phyloP scores from a whole-genome alignment of 2,329 filamentous ascomycete genomes.

The Pezicula carpinea region DNA sequence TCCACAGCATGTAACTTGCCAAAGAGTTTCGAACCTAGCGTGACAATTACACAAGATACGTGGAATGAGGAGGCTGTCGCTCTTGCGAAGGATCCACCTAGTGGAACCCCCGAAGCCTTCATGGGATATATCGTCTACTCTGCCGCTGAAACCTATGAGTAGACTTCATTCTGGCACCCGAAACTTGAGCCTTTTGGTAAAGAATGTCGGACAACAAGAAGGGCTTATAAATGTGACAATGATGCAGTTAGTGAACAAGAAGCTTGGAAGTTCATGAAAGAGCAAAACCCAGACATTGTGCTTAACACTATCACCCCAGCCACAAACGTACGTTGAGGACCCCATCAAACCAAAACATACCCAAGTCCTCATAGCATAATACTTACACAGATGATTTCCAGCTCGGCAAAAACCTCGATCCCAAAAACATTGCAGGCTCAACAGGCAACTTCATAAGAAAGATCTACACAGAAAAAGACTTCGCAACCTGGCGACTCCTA shows the following conservation, averaged over 20 bases:
- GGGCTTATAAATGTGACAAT: too few species aligned
- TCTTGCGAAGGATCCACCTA: not conserved
- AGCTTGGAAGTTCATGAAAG: constrained; percentile 1
- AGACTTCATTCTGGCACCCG: too few species aligned
- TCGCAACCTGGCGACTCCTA: not conserved
- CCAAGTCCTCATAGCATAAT: not conserved
- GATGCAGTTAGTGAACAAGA: not conserved
- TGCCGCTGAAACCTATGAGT: not conserved
- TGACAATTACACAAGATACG: not conserved
- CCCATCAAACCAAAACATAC: not conserved
- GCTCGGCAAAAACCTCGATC: not conserved
- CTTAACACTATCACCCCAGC: not conserved
- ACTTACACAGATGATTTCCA: not conserved
- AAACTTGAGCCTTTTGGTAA: not conserved
- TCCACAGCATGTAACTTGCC: not conserved
- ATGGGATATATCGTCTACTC: not conserved
- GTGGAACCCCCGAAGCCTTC: not conserved
- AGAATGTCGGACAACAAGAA: too few species aligned
- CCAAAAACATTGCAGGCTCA: not conserved
- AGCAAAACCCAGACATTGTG: not conserved
- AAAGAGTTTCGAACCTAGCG: not conserved
- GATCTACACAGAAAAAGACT: not conserved
- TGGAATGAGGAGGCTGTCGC: not conserved
- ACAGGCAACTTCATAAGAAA: not conserved
- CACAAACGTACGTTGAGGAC: not conserved